A percentile compares a stretch with the other conserved stretches of the same genome.
Evolutionary conservation across 768 basidiomycete genomes (phyloP).

Genomic region (Paxillus involutus): DNA sequence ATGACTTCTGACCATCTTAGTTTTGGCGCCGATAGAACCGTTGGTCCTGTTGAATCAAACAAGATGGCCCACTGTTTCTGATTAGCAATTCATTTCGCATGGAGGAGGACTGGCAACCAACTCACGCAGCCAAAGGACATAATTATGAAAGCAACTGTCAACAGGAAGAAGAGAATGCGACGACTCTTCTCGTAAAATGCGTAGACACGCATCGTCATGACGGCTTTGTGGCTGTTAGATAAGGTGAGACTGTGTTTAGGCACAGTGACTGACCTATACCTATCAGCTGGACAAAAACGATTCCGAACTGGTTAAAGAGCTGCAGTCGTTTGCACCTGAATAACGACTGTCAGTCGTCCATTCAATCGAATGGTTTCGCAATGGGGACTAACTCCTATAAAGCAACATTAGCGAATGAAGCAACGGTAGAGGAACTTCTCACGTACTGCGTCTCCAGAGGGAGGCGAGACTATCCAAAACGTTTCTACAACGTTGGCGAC

Average conservation of each 20-base stretch:
- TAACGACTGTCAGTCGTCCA: neutral
- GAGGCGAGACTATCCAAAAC: constrained; percentile 25
- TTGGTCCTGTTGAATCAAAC: neutral
- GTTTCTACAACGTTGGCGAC: constrained; percentile 35
- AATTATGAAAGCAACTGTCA: neutral
- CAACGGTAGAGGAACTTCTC: no score
- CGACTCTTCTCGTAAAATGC: constrained; percentile 14
- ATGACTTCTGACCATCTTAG: neutral
- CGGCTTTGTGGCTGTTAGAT: neutral
- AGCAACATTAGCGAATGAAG: neutral
- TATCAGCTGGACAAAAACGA: constrained; percentile 10
- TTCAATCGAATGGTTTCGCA: neutral
- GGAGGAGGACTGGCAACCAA: neutral
- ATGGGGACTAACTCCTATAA: constrained; percentile 11
- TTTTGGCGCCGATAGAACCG: neutral
- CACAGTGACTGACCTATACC: constrained; percentile 2
- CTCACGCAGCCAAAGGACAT: constrained; percentile 9
- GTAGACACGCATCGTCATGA: constrained; percentile 23
- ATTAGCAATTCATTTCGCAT: neutral
- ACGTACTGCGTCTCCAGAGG: constrained; percentile 2
- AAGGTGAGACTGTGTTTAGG: neutral
- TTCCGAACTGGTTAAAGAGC: neutral
- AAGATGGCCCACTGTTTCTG: constrained; percentile 12
- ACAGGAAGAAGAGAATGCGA: constrained; percentile 2
- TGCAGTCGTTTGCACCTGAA: constrained; percentile 2